Conservation (phyloP, 2,329 filamentous ascomycete species). For the Trichoderma semiorbis region DNA sequence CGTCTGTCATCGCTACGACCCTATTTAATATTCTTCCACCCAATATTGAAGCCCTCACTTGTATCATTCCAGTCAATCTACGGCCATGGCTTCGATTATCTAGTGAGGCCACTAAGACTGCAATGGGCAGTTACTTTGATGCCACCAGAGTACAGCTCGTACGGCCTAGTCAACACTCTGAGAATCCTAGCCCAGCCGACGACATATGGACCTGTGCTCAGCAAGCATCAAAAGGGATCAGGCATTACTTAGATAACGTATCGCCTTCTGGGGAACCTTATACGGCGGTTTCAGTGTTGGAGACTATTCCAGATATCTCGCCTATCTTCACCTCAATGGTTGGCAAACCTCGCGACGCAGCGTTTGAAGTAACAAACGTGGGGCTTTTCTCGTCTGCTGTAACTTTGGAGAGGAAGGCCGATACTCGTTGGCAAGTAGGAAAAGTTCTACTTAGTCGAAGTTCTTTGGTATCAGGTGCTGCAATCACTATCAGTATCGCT, state of each 20-base stretch:
- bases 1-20: not conserved
- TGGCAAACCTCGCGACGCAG: constrained; percentile 35
- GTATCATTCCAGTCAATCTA: not conserved
- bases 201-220: not conserved
- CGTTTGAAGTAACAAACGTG: constrained; percentile 46
- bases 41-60: not conserved
- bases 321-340: constrained; percentile 35
- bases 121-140: not conserved
- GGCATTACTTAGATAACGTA: not conserved
- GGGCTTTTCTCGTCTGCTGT: constrained; percentile 31
- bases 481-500: constrained; percentile 37
- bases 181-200: not conserved
- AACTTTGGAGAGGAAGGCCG: constrained; percentile 8
- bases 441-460: constrained; percentile 45
- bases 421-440: constrained; percentile 28
- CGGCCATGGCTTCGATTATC: not conserved
- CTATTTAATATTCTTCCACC: not conserved
- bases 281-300: constrained; percentile 14
- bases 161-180: not conserved
- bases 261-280: not conserved
- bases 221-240: not conserved
- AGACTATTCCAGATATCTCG: constrained; percentile 38
- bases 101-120: not conserved
- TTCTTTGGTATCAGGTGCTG: constrained; percentile 35
- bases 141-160: not conserved